phyloP scores from a whole-genome alignment of 805 yeast genomes.

The Lipomyces oligophaga region DNA sequence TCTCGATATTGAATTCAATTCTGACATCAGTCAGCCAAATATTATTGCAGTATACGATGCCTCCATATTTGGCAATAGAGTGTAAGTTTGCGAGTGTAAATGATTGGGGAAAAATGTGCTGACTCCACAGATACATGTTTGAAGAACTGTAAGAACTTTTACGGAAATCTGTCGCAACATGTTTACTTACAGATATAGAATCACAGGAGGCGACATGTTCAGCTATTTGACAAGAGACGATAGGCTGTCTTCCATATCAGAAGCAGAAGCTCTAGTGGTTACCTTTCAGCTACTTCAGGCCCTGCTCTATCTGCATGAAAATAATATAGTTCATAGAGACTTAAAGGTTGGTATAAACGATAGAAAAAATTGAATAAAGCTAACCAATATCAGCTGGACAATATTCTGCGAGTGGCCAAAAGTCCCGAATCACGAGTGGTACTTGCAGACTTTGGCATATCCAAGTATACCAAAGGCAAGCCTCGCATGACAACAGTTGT shows the following conservation, averaged over 20 bases:
- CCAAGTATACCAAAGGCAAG: slow-evolving; percentile 34
- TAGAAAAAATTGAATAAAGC: neutral
- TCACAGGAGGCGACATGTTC: slow-evolving; percentile 57
- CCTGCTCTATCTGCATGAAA: slow-evolving; percentile 50
- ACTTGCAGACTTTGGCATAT: slow-evolving; percentile 67
- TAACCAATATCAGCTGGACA: slow-evolving; percentile 44
- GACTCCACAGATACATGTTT: slow-evolving; percentile 27
- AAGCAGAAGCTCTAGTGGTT: slow-evolving; percentile 52
- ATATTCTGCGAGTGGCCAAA: slow-evolving; percentile 54
- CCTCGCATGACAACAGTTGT: slow-evolving; percentile 49
- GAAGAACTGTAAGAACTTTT: slow-evolving; percentile 26
- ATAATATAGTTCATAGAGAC: slow-evolving; percentile 62
- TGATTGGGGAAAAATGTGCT: no score
- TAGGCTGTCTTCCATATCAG: slow-evolving; percentile 45
- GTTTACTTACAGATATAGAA: slow-evolving; percentile 2
- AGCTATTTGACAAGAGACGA: slow-evolving; percentile 49
- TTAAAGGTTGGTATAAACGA: slow-evolving; percentile 40
- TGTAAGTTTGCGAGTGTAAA: slow-evolving; percentile 4
- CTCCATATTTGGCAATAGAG: slow-evolving; percentile 11
- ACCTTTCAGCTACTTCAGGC: slow-evolving; percentile 57
- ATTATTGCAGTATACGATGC: slow-evolving; percentile 24
- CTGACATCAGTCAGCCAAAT: slow-evolving; percentile 19
- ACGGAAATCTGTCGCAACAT: neutral
- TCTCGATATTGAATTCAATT: neutral
- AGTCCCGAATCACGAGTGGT: slow-evolving; percentile 51